Evolutionary conservation across 2,329 filamentous ascomycete genomes (phyloP).

Genomic region (Xylariaceae sp.): DNA sequence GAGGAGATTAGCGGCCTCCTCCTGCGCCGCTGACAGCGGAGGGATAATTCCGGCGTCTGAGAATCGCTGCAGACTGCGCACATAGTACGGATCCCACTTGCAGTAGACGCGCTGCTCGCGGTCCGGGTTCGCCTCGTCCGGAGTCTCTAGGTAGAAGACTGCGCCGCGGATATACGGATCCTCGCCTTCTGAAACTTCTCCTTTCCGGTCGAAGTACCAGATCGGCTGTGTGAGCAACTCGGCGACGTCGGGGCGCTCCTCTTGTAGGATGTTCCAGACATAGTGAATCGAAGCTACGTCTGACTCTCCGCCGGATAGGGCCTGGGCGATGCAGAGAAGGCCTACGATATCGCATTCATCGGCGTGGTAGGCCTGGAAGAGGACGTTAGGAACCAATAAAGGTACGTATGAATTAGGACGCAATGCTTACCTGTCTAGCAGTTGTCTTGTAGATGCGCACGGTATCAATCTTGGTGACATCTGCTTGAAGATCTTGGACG

Average conservation of each 20-base stretch:
- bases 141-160: slow-evolving; percentile 71
- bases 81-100: slow-evolving; percentile 90
- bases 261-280: slow-evolving; percentile 75
- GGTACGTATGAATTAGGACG: background rate
- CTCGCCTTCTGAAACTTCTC: slow-evolving; percentile 69
- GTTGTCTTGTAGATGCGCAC: slow-evolving; percentile 89
- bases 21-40: slow-evolving; percentile 62
- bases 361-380: slow-evolving; percentile 57
- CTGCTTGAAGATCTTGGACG: slow-evolving; percentile 83
- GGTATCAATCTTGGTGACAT: slow-evolving; percentile 73
- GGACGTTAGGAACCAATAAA: background rate
- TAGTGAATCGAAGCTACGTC: slow-evolving; percentile 74
- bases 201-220: slow-evolving; percentile 92
- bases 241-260: slow-evolving; percentile 71
- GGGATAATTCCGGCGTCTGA: slow-evolving; percentile 69
- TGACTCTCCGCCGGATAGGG: slow-evolving; percentile 75
- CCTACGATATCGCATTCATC: slow-evolving; percentile 82
- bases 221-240: slow-evolving; percentile 68
- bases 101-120: slow-evolving; percentile 64
- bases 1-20: slow-evolving; percentile 61
- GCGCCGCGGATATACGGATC: slow-evolving; percentile 67
- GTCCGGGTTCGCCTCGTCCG: slow-evolving; percentile 35
- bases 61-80: slow-evolving; percentile 70
- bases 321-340: slow-evolving; percentile 71
- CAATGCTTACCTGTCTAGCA: slow-evolving; percentile 59